Evolutionary conservation across 768 basidiomycete species (phyloP).

Genomic region (Calocybe gangraenosa): DNA sequence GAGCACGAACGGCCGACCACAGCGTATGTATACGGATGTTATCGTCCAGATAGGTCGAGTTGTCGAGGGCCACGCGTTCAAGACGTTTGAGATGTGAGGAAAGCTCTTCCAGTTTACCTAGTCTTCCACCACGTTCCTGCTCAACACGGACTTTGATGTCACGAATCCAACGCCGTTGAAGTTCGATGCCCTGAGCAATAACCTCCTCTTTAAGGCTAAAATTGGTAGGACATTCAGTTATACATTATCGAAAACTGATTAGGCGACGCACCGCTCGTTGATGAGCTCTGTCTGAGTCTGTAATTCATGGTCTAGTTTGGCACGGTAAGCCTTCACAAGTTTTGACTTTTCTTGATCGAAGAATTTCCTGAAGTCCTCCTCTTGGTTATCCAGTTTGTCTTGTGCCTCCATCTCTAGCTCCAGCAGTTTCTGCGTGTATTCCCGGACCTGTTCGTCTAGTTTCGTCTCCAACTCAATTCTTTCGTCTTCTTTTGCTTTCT

Average conservation of each 20-base stretch:
- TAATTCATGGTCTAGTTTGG: conserved; percentile 82
- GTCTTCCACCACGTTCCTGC: conserved; percentile 91
- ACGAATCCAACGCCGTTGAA: conserved; percentile 94
- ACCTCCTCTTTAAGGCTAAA: conserved; percentile 89
- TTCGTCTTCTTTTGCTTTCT: conserved; percentile 78
- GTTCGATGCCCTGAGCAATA: conserved; percentile 93
- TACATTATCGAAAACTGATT: background rate
- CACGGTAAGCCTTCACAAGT: conserved; percentile 75
- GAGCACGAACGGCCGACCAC: conserved; percentile 88
- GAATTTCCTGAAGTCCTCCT: conserved; percentile 79
- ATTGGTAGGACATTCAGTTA: conserved; percentile 1
- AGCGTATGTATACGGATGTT: conserved; percentile 89
- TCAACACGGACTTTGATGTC: conserved; percentile 96
- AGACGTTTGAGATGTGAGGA: conserved; percentile 87
- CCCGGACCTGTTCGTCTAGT: conserved; percentile 79
- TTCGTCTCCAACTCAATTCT: conserved; percentile 53
- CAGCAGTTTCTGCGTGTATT: conserved; percentile 77
- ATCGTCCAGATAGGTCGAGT: conserved; percentile 86
- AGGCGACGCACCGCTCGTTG: conserved; percentile 76
- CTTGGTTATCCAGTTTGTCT: conserved; percentile 80
- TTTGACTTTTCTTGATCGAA: conserved; percentile 74
- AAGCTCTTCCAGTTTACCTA: conserved; percentile 93
- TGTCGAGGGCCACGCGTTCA: conserved; percentile 88
- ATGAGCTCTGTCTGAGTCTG: conserved; percentile 88
- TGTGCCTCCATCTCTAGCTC: conserved; percentile 83